Conservation (phyloP, 805 yeast species). For the Cyberlindnera xylosilytica region DNA sequence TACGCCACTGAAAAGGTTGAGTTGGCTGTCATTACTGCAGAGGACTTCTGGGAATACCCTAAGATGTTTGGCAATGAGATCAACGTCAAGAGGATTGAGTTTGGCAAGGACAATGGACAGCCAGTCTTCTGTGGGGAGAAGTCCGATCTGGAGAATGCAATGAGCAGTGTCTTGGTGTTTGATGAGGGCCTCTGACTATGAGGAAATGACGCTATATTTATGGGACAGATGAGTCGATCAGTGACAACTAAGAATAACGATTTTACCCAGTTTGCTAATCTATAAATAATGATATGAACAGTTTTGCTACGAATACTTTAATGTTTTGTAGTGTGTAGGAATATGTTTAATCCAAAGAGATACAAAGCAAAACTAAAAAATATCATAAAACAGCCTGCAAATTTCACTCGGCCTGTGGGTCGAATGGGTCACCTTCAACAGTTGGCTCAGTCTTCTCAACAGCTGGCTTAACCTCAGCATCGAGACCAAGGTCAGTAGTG, state of each 20-base stretch:
- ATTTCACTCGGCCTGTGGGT: no score
- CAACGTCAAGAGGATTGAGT: slow-evolving; percentile 7
- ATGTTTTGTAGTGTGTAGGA: no score
- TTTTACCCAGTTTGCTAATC: no score
- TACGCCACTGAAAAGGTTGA: slow-evolving; percentile 16
- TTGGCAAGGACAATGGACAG: slow-evolving; percentile 18
- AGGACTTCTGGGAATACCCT: background rate
- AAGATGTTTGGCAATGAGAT: slow-evolving; percentile 11
- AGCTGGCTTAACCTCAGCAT: background rate
- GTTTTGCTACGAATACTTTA: no score
- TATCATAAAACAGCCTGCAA: no score
- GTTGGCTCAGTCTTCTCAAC: background rate
- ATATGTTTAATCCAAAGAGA: no score
- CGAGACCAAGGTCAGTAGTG: background rate
- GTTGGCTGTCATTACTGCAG: slow-evolving; percentile 12
- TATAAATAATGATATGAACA: no score
- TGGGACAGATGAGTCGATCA: no score
- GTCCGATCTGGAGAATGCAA: slow-evolving; percentile 19
- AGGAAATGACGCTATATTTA: no score
- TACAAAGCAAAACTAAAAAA: no score
- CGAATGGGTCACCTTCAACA: no score
- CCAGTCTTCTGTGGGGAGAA: slow-evolving; percentile 19
- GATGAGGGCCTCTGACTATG: slow-evolving; percentile 8
- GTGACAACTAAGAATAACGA: no score
- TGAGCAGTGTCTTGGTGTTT: slow-evolving; percentile 17